phyloP scores from a whole-genome alignment of 805 yeast genomes.

The Saturnispora sanitii region DNA sequence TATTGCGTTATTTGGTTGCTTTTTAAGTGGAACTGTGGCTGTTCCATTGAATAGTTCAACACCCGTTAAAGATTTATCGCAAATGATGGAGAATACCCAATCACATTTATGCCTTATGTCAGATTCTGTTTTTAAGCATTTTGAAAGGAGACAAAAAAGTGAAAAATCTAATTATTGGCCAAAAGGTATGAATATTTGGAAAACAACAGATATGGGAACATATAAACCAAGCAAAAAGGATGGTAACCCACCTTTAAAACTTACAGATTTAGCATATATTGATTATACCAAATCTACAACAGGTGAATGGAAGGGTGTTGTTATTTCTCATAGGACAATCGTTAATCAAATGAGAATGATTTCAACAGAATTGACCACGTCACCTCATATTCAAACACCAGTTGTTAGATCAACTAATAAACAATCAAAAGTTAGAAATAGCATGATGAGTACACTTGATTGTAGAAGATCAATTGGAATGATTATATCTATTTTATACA shows the following conservation, averaged over 20 bases:
- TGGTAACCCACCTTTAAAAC: slow-evolving; percentile 55
- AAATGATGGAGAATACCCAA: slow-evolving; percentile 63
- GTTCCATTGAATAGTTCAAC: slow-evolving; percentile 80
- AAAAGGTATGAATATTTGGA: slow-evolving; percentile 62
- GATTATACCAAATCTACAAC: slow-evolving; percentile 86
- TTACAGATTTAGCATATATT: slow-evolving; percentile 83
- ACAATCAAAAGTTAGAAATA: slow-evolving; percentile 38
- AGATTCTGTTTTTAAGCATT: slow-evolving; percentile 62
- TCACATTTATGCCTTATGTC: slow-evolving; percentile 74
- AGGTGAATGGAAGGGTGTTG: slow-evolving; percentile 90
- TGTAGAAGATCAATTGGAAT: slow-evolving; percentile 77
- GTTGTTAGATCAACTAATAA: slow-evolving; percentile 46
- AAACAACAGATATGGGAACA: slow-evolving; percentile 78
- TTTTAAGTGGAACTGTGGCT: slow-evolving; percentile 88
- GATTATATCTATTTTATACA: slow-evolving; percentile 67
- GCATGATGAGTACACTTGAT: slow-evolving; percentile 55
- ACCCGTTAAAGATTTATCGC: slow-evolving; percentile 57
- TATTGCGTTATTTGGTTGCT: slow-evolving; percentile 82
- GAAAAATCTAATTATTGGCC: slow-evolving; percentile 44
- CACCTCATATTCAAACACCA: slow-evolving; percentile 31
- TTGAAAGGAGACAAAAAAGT: slow-evolving; percentile 49
- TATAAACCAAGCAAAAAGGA: slow-evolving; percentile 48
- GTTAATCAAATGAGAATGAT: slow-evolving; percentile 80
- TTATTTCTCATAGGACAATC: slow-evolving; percentile 79
- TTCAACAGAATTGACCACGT: slow-evolving; percentile 56